Evolutionary conservation across 2,329 filamentous ascomycete species (phyloP).

Genomic region (Cercospora janseana): DNA sequence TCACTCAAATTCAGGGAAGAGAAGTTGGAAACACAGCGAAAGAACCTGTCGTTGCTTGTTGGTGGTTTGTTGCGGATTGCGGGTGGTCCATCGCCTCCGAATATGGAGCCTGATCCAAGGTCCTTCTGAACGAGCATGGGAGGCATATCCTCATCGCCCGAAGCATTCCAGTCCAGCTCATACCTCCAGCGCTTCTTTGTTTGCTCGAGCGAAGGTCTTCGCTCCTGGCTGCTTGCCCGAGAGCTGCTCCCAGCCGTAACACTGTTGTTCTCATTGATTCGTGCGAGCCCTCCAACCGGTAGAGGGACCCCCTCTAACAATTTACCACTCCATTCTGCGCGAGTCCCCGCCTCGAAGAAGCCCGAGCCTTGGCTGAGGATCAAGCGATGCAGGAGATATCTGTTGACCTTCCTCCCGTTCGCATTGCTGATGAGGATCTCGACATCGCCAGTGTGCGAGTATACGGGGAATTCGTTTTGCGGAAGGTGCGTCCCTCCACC

Average conservation of each 20-base stretch:
- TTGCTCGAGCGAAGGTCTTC: conserved; percentile 30
- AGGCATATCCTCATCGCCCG: conserved; percentile 64
- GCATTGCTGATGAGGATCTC: conserved; percentile 70
- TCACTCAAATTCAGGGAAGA: conserved; percentile 53
- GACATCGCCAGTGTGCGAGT: conserved; percentile 86
- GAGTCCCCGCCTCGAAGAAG: conserved; percentile 75
- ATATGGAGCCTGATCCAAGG: conserved; percentile 28
- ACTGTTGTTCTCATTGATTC: conserved; percentile 33
- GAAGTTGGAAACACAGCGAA: conserved; percentile 83
- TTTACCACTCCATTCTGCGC: conserved; percentile 34
- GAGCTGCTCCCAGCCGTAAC: conserved; percentile 35
- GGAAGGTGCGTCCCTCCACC: conserved; percentile 64
- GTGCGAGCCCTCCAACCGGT: conserved; percentile 22
- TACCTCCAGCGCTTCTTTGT: conserved; percentile 74
- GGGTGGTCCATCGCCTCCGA: conserved; percentile 44
- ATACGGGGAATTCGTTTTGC: conserved; percentile 90
- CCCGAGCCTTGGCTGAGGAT: conserved; percentile 87
- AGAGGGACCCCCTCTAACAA: conserved; percentile 19
- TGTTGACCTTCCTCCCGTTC: conserved; percentile 69
- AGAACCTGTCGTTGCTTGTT: conserved; percentile 68
- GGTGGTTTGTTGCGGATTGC: conserved; percentile 62
- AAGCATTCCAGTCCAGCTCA: conserved; percentile 74
- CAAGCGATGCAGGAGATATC: conserved; percentile 82
- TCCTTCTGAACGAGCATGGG: conserved; percentile 87
- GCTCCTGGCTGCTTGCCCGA: conserved; percentile 43